Evolutionary conservation across 345 rosid genomes (phyloP).

Genomic region (Rhodomyrtus tomentosa): DNA sequence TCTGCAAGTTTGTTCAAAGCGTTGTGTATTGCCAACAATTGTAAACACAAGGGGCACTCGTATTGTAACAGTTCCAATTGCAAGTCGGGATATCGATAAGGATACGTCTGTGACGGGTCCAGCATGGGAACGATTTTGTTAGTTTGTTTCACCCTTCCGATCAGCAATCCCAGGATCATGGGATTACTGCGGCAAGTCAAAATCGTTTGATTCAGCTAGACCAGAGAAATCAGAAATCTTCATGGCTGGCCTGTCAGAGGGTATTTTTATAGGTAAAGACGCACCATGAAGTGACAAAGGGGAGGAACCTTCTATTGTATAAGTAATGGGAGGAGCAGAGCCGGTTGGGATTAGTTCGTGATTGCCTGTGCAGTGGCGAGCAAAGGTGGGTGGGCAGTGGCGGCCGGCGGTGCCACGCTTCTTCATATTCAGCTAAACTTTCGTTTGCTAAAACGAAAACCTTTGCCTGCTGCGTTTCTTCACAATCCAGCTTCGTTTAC

Average conservation of each 20-base stretch:
- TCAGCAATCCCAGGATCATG: no score
- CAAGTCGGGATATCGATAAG: neutral
- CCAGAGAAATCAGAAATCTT: neutral
- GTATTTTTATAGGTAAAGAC: conserved; percentile 2
- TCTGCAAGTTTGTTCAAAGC: conserved; percentile 36
- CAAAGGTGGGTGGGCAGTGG: no score
- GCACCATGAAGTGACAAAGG: conserved; percentile 23
- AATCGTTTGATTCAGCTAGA: neutral
- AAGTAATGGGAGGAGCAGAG: neutral
- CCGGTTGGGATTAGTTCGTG: no score
- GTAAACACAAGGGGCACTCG: neutral
- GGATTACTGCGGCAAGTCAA: no score
- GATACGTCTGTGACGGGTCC: conserved; percentile 38
- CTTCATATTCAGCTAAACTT: no score
- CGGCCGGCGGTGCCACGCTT: no score
- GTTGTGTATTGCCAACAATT: neutral
- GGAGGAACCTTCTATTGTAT: conserved; percentile 29
- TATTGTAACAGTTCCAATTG: neutral
- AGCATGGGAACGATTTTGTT: conserved; percentile 87
- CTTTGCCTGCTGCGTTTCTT: no score
- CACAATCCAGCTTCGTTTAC: no score
- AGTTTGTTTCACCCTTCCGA: conserved; percentile 77
- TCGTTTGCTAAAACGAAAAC: no score
- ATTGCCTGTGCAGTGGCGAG: no score
- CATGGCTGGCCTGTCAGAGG: neutral